Evolutionary conservation across 2,329 filamentous ascomycete species (phyloP).

Genomic region (Oidium heveae): DNA sequence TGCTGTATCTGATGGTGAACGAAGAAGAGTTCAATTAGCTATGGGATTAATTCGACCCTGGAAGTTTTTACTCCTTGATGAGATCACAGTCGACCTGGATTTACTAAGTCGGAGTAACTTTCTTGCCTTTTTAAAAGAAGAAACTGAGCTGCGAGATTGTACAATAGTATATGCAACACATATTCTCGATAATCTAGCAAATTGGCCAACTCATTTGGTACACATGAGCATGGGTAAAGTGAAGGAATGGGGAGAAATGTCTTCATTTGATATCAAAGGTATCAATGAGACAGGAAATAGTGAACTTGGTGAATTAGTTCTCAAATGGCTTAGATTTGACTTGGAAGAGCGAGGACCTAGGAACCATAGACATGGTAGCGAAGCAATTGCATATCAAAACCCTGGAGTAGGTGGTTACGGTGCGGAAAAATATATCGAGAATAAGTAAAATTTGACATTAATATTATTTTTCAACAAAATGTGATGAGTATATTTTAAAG

Average conservation of each 20-base stretch:
- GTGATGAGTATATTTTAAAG: no score
- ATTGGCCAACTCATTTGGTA: conserved; percentile 86
- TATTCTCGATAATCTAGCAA: conserved; percentile 81
- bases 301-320: conserved; percentile 61
- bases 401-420: conserved; percentile 41
- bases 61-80: conserved; percentile 74
- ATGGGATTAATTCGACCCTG: conserved; percentile 89
- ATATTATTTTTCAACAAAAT: no score
- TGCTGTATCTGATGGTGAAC: conserved; percentile 78
- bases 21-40: conserved; percentile 73
- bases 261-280: conserved; percentile 29
- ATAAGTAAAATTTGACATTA: no score
- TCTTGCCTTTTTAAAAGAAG: conserved; percentile 57
- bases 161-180: conserved; percentile 96
- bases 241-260: conserved; percentile 61
- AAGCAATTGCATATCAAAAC: conserved; percentile 24
- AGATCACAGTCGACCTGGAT: conserved; percentile 93
- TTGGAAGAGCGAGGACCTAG: conserved; percentile 55
- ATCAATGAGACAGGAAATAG: conserved; percentile 39
- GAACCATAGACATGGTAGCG: conserved; percentile 16
- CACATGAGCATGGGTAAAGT: conserved; percentile 83
- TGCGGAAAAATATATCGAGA: conserved; percentile 14
- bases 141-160: conserved; percentile 60
- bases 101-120: conserved; percentile 68
- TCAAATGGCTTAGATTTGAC: conserved; percentile 69